Evolutionary conservation across 2,329 filamentous ascomycete genomes (phyloP), one percentile per base, ranked within the genome.

Genomic region (Talaromyces rugulosus): DNA sequence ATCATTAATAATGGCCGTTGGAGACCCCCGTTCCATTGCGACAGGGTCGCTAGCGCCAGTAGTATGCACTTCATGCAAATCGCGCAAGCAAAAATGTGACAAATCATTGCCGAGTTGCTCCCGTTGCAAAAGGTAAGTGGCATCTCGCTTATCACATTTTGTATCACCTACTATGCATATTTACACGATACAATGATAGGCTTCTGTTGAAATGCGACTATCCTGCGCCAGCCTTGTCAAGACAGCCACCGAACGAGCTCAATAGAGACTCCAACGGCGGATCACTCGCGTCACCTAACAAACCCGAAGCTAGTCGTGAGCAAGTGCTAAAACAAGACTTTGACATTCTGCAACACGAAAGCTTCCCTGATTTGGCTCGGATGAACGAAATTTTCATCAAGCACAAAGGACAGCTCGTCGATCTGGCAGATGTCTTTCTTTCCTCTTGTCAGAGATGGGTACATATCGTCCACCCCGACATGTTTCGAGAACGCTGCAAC

Each of bases 41-140:
- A 40, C 14, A n/a, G 36, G 14, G 7, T n/a, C 36, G 55, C 44
- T 34, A 51, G 60, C 55, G 12, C 47, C 51, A 18, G 31, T 36
- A 2, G 60, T 56, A 18, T 61, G 60, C 36, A 53, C 34, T 16
- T 57, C 56, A 47, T 61, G 60, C 36, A 61, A 56, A 18, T 31
- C 40, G n/a, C 60, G 60, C 33, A 61, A 61, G 36, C 57, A 58
- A 27, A 61, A 61, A 50, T 61, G 60, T 28, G 60, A 61, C 33
- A 61, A 54, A 47, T 5, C 33, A 4, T 61, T 53, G 30, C 60
- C 60, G 12, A 7, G 31, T 33, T 61, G 60, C 40, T 47, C 54
- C 31, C 60, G 56, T 44, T 61, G 60, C 33, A 56, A 47, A 56
- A 55, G 55, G 60, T 61, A 61, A 57, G 60, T 44, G 28, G 16